Evolutionary conservation across 148 eudicot genomes (phyloP), one percentile per base, ranked within the genome.

Genomic region (Camellia granthamiana): DNA sequence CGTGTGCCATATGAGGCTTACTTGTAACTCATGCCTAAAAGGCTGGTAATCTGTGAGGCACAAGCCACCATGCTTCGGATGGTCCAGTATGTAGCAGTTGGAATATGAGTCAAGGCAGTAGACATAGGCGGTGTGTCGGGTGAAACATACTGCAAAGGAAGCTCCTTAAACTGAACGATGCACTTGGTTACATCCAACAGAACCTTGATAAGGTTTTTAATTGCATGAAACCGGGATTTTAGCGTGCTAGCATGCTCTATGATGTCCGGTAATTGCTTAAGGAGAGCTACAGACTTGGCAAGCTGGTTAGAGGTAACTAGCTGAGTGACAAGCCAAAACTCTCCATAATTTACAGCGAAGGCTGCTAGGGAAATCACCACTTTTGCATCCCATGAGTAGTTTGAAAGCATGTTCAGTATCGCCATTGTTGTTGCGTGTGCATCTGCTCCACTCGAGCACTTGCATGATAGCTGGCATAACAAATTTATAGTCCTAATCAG

Each of bases 61-160:
- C 93, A 89, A 51, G 93, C 94, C 41, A 97, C 96, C 75, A 94
- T 82, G 78, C 97, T 94, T 69, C 97, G 77, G 43, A 97, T 92
- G 72, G 95, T 89, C 99, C 99, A 97, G 78, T 97, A 97, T 54
- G 97, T 95, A 78, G 98, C 99, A 79, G 89, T 84, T 0, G 99
- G 99, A 72, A 94, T 84, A 79, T 88, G 93, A 74, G 90, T 82
- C 77, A 88, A 82, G 56, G 93, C 96, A 19, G 79, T 62, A 0
- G 89, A 77, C 88, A 89, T 72, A 19, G 98, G 94, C 7, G 93
- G 95, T 14, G 83, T 84, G 11, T 97, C 99, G 47, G 87, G 79
- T 0, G 92, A 83, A 19, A 97, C 91, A 78, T 94, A 92, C 73
- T 94, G 92, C 5, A 77, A 71, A 0, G 99, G 98, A 49, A 97